Conservation (phyloP, 345 rosid species). For the Lepidium africanum region DNA sequence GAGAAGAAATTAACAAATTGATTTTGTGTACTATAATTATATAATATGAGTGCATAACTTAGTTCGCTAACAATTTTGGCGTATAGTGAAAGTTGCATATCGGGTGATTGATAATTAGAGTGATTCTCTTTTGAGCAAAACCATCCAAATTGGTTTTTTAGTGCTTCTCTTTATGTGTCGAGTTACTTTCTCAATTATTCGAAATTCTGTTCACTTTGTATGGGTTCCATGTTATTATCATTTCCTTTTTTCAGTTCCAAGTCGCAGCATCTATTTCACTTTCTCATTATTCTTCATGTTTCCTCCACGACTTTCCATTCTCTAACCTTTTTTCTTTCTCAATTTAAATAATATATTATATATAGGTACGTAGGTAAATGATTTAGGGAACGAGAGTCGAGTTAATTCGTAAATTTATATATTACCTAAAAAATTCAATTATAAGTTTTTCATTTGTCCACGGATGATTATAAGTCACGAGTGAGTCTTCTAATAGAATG, state of each 20-base stretch:
- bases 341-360: neutral
- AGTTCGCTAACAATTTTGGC: neutral
- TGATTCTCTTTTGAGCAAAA: constrained; percentile 11
- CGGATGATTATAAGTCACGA: too few species aligned
- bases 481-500: too few species aligned
- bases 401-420: too few species aligned
- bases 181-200: constrained; percentile 16
- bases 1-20: too few species aligned
- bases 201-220: constrained; percentile 2
- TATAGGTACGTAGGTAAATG: neutral
- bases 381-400: too few species aligned
- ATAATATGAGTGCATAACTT: neutral
- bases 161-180: constrained; percentile 21
- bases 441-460: too few species aligned
- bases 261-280: neutral
- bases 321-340: neutral
- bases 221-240: constrained; percentile 4
- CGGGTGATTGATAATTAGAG: neutral
- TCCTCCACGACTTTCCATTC: constrained; percentile 8
- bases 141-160: constrained; percentile 24
- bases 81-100: neutral
- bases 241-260: constrained; percentile 8
- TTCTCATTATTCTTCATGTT: neutral
- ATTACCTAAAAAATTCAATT: too few species aligned
- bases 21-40: too few species aligned